These are phyloP conservation scores for Zygotorulaspora chibaensis DNA, from an alignment of 805 yeast species.

Conservation along the genomic window DNA sequence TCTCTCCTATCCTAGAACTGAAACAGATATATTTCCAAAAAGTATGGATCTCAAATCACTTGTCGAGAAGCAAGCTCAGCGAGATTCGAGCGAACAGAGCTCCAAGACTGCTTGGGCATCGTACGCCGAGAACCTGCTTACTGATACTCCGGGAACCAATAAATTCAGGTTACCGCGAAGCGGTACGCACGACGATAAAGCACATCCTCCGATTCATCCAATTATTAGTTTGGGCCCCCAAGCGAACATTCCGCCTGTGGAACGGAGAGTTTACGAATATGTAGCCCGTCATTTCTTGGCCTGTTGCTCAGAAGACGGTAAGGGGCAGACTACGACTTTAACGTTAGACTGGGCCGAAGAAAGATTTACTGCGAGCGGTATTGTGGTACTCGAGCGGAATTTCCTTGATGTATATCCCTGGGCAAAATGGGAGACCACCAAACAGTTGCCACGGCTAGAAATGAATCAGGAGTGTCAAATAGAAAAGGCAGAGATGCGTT, in stretches of 20 bases:
- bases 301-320: constrained; percentile 87
- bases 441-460: constrained; percentile 58
- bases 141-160: constrained; percentile 36
- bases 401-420: constrained; percentile 79
- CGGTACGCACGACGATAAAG: constrained; percentile 86
- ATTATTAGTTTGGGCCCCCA: constrained; percentile 36
- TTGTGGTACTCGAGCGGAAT: constrained; percentile 67
- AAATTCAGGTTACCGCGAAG: constrained; percentile 63
- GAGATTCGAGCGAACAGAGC: constrained; percentile 35
- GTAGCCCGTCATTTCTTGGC: constrained; percentile 84
- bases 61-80: constrained; percentile 52
- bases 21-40: constrained; percentile 81
- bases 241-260: constrained; percentile 33
- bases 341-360: constrained; percentile 77
- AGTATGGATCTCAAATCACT: constrained; percentile 65
- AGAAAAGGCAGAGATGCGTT: constrained; percentile 52
- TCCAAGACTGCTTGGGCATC: constrained; percentile 79
- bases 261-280: constrained; percentile 77
- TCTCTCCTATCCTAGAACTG: constrained; percentile 95
- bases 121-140: constrained; percentile 49
- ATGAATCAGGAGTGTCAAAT: constrained; percentile 57
- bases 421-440: constrained; percentile 68
- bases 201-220: constrained; percentile 99
- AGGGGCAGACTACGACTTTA: constrained; percentile 63
- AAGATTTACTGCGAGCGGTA: constrained; percentile 64